phyloP scores from a whole-genome alignment of 139 green algal species.

The Chlorella ohadii region DNA sequence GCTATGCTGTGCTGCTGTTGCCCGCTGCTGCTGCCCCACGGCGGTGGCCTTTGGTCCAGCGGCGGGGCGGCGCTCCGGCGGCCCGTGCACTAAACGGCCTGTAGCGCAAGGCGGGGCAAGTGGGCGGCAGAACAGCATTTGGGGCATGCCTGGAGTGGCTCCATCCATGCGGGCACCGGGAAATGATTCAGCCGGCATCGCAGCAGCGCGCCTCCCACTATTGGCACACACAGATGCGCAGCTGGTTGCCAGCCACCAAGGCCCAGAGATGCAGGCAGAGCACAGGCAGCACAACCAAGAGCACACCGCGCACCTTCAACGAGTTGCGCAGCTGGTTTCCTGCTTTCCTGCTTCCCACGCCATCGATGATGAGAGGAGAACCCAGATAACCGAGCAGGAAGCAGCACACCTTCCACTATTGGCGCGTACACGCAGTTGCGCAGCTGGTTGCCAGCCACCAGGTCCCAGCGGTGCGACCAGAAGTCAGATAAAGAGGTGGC shows the following conservation, averaged over 20 bases:
- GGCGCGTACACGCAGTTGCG: conserved; percentile 53
- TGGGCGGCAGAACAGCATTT: no score
- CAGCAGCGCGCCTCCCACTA: conserved; percentile 45
- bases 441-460: conserved; percentile 59
- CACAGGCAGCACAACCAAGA: no score
- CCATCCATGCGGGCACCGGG: no score
- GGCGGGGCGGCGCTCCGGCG: no score
- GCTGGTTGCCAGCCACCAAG: conserved; percentile 53
- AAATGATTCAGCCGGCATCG: no score
- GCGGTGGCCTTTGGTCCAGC: neutral
- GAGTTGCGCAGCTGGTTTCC: no score
- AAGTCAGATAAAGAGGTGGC: conserved; percentile 52
- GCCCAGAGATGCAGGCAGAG: conserved; percentile 72
- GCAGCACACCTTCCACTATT: no score
- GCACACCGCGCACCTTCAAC: no score
- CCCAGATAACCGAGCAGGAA: no score
- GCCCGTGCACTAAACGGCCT: neutral
- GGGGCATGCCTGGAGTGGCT: no score
- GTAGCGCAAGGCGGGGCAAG: neutral
- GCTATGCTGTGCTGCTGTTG: neutral
- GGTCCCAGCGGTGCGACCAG: conserved; percentile 69
- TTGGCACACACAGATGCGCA: conserved; percentile 49
- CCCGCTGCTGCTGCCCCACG: neutral
- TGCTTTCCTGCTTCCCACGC: no score
- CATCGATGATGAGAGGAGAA: no score